phyloP scores from a whole-genome alignment of 805 yeast genomes.

The Metschnikowia kofuensis region DNA sequence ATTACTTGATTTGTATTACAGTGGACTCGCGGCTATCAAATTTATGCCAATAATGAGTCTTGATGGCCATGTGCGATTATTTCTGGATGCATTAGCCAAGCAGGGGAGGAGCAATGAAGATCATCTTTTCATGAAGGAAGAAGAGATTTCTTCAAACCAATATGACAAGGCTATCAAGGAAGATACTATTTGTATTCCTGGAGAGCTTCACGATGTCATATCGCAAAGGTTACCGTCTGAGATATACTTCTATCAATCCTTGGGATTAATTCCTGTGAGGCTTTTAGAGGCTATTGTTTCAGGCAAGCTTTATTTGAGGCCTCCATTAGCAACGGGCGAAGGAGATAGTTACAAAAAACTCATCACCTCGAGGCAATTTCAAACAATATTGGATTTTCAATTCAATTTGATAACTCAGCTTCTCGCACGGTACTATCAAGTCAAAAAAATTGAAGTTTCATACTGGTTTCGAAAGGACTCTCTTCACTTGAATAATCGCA shows the following conservation, averaged over 20 bases:
- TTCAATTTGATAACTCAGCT: conserved; percentile 67
- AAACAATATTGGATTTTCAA: conserved; percentile 56
- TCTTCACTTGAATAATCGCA: conserved; percentile 48
- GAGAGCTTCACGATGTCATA: conserved; percentile 75
- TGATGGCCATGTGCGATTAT: conserved; percentile 67
- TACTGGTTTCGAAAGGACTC: conserved; percentile 52
- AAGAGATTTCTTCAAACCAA: neutral
- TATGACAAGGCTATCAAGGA: neutral
- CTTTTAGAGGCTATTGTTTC: conserved; percentile 64
- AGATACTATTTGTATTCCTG: conserved; percentile 49
- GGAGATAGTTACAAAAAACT: conserved; percentile 58
- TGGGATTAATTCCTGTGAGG: conserved; percentile 67
- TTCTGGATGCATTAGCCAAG: conserved; percentile 40
- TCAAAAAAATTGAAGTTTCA: conserved; percentile 53
- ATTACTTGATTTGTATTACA: conserved; percentile 52
- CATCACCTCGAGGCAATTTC: conserved; percentile 42
- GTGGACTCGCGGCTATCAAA: conserved; percentile 65
- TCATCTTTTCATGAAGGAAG: conserved; percentile 1
- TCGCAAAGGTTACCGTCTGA: conserved; percentile 88
- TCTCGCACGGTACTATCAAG: conserved; percentile 82
- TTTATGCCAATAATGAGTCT: conserved; percentile 70
- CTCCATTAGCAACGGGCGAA: conserved; percentile 64
- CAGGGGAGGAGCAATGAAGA: conserved; percentile 19
- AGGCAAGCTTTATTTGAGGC: conserved; percentile 58
- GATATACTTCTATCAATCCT: conserved; percentile 71